Percentiles rank a stretch among this genome's conserved stretches.
These are phyloP conservation scores for Chalciporus sphaerocephalus DNA, from an alignment of 768 basidiomycete genomes.

Conservation along the genomic window DNA sequence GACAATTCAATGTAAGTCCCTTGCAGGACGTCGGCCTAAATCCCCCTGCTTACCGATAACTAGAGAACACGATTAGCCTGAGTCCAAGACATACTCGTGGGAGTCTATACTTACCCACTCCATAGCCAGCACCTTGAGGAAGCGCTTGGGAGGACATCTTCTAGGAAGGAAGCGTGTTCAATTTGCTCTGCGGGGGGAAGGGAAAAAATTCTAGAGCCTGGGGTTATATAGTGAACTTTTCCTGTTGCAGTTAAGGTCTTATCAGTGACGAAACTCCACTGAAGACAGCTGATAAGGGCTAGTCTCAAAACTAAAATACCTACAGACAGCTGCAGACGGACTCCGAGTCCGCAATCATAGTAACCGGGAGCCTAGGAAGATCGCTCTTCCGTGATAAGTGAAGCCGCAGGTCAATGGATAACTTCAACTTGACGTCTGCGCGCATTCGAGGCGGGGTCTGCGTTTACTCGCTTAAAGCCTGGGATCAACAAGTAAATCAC, in stretches of 20 bases:
- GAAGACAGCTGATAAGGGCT: slow-evolving; percentile 15
- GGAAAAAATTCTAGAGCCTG: neutral
- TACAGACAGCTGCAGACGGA: too few species aligned
- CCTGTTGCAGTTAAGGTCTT: slow-evolving; percentile 12
- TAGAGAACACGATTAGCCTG: slow-evolving; percentile 17
- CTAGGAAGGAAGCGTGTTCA: neutral
- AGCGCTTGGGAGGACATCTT: slow-evolving; percentile 40
- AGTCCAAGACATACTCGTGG: neutral
- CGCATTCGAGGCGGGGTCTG: too few species aligned
- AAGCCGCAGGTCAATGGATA: too few species aligned
- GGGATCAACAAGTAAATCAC: too few species aligned
- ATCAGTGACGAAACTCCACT: slow-evolving; percentile 7
- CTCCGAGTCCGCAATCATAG: too few species aligned
- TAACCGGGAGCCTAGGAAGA: too few species aligned
- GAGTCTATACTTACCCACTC: slow-evolving; percentile 52
- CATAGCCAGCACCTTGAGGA: slow-evolving; percentile 83
- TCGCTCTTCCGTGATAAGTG: too few species aligned
- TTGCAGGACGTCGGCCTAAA: neutral
- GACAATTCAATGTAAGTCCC: slow-evolving; percentile 4
- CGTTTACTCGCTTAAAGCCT: too few species aligned
- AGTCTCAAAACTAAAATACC: too few species aligned
- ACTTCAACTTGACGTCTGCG: too few species aligned
- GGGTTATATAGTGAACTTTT: slow-evolving; percentile 12
- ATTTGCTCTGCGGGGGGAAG: neutral
- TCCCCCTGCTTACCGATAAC: slow-evolving; percentile 44